Percentiles rank a stretch among this genome's conserved stretches.
These are phyloP conservation scores for Candida glaebosa DNA, from an alignment of 805 yeast genomes.

Conservation along the genomic window DNA sequence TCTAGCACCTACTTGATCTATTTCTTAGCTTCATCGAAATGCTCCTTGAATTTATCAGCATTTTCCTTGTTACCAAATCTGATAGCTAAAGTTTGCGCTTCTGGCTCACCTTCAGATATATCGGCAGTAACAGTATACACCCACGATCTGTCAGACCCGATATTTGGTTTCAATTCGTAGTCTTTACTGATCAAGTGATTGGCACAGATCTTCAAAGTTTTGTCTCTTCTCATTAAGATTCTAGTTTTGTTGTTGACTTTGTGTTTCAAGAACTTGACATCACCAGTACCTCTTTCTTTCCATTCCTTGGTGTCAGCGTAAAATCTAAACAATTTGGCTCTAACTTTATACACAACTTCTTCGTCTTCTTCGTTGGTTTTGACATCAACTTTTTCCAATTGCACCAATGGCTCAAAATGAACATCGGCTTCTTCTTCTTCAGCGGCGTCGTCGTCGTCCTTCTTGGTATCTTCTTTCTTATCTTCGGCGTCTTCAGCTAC, in stretches of 20 bases:
- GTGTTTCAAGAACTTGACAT: conserved; percentile 91
- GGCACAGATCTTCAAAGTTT: conserved; percentile 96
- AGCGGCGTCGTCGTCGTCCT: conserved; percentile 52
- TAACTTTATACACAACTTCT: conserved; percentile 53
- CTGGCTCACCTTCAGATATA: conserved; percentile 92
- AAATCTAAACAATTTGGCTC: conserved; percentile 94
- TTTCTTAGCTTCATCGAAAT: conserved; percentile 81
- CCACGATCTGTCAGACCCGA: conserved; percentile 98
- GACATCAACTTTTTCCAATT: conserved; percentile 92
- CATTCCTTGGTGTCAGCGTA: conserved; percentile 84
- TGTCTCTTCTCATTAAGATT: conserved; percentile 97
- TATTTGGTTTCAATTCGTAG: conserved; percentile 82
- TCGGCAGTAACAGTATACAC: conserved; percentile 94
- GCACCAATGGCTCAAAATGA: conserved; percentile 94
- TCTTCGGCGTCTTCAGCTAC: conserved; percentile 28
- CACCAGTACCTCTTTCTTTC: conserved; percentile 99
- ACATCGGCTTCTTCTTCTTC: conserved; percentile 70
- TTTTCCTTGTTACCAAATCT: conserved; percentile 90
- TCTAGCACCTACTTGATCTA: conserved; percentile 2
- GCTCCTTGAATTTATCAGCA: conserved; percentile 93
- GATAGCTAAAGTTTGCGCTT: conserved; percentile 94
- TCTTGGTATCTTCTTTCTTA: conserved; percentile 28
- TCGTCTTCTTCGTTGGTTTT: conserved; percentile 60
- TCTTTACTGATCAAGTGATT: conserved; percentile 87
- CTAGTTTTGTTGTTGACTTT: conserved; percentile 79